Percentiles rank a stretch among this genome's conserved stretches.
These are phyloP conservation scores for Sapria himalayana DNA, from an alignment of 345 rosid species.

Conservation along the genomic window DNA sequence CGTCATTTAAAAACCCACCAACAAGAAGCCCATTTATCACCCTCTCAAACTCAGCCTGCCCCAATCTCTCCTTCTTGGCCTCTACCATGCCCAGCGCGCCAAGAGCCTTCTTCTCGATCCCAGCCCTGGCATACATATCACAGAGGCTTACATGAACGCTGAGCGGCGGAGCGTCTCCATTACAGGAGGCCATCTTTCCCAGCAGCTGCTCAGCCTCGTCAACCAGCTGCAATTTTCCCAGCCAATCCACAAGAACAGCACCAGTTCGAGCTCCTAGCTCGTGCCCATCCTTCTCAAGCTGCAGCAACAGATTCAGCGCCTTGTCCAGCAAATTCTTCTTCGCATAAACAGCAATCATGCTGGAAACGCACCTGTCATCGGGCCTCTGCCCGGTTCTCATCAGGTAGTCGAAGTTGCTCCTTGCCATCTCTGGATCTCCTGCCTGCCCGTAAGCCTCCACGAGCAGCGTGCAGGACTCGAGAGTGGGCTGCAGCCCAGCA, in stretches of 20 bases:
- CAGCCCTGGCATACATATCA: conserved; percentile 41
- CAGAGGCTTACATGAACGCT: conserved; percentile 59
- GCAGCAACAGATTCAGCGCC: conserved; percentile 45
- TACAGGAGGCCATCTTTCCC: conserved; percentile 48
- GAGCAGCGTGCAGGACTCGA: conserved; percentile 36
- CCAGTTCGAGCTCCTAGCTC: conserved; percentile 59
- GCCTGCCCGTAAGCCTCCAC: conserved; percentile 34
- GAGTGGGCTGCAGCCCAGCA: conserved; percentile 21
- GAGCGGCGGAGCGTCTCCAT: conserved; percentile 54
- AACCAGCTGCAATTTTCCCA: conserved; percentile 38
- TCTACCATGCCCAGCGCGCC: conserved; percentile 41
- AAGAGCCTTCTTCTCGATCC: conserved; percentile 62
- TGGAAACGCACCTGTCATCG: conserved; percentile 37
- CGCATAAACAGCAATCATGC: conserved; percentile 41
- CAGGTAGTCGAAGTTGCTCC: conserved; percentile 35
- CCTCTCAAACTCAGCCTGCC: conserved; percentile 32
- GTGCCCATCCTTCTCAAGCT: conserved; percentile 61
- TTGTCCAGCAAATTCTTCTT: conserved; percentile 41
- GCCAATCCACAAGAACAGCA: conserved; percentile 60
- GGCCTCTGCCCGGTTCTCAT: conserved; percentile 35
- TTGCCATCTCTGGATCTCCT: conserved; percentile 39
- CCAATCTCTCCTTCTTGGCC: conserved; percentile 30
- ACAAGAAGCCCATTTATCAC: conserved; percentile 30
- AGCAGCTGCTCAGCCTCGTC: conserved; percentile 73
- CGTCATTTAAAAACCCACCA: conserved; percentile 52